Percentiles rank a stretch among this genome's conserved stretches.
phyloP scores from a whole-genome alignment of 345 rosid genomes.

The Cardiospermum halicacabum region DNA sequence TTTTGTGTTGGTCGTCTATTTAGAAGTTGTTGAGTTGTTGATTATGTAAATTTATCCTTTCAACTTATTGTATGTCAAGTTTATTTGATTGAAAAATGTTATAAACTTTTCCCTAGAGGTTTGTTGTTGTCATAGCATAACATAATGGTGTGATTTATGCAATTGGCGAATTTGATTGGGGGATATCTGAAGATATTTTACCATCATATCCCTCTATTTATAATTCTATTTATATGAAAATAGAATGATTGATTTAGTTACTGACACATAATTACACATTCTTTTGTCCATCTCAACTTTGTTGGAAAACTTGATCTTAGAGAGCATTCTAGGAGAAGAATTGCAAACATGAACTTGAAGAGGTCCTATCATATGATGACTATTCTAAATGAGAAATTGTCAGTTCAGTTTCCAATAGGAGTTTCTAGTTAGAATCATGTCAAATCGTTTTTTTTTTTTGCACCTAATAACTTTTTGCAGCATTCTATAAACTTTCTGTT shows the following conservation, averaged over 20 bases:
- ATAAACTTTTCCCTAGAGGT: conserved; percentile 45
- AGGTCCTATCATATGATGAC: conserved; percentile 67
- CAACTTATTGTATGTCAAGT: no score
- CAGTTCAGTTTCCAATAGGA: no score
- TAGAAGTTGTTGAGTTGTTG: no score
- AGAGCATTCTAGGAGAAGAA: conserved; percentile 65
- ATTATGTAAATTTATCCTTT: no score
- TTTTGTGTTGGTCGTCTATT: no score
- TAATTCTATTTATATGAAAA: not conserved
- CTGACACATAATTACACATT: not conserved
- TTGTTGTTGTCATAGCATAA: conserved; percentile 64
- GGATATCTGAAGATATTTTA: conserved; percentile 37
- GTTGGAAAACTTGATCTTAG: conserved; percentile 81
- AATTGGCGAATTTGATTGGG: conserved; percentile 63
- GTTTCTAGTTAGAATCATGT: not conserved
- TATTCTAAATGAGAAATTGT: conserved; percentile 68
- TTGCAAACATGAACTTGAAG: conserved; percentile 49
- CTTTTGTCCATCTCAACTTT: conserved; percentile 39
- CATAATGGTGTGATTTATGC: conserved; percentile 62
- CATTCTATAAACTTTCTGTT: conserved; percentile 31
- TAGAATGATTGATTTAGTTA: not conserved
- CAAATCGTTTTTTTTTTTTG: not conserved
- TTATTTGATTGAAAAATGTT: no score
- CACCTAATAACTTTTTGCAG: not conserved
- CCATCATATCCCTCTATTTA: not conserved